phyloP scores from a whole-genome alignment of 2,329 filamentous ascomycete species.

The Aspergillus sp. region DNA sequence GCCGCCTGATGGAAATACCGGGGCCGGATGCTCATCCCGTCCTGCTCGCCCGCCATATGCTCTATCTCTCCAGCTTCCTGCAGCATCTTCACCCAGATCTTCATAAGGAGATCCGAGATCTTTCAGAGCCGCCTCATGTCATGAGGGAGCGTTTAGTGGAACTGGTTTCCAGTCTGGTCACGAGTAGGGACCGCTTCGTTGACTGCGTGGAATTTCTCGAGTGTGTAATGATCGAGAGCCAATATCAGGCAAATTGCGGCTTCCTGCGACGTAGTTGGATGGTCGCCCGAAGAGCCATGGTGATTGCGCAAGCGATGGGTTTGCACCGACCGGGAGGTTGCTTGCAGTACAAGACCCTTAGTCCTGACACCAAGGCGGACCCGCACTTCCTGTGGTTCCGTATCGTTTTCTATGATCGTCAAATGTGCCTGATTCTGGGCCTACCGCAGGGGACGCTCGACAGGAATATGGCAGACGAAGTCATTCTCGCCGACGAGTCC shows the following conservation, averaged over 20 bases:
- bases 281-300: conserved; percentile 38
- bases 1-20: conserved; percentile 36
- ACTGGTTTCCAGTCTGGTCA: conserved; percentile 32
- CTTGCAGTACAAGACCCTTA: conserved; percentile 19
- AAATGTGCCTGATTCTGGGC: conserved; percentile 44
- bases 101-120: background rate
- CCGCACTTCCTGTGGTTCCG: conserved; percentile 38
- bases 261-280: conserved; percentile 45
- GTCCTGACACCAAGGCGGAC: conserved; percentile 26
- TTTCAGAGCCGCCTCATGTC: background rate
- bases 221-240: conserved; percentile 44
- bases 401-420: conserved; percentile 39
- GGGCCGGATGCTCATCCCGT: conserved; percentile 47
- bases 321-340: conserved; percentile 28
- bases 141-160: conserved; percentile 17
- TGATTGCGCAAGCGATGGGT: conserved; percentile 44
- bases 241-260: conserved; percentile 42
- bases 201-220: conserved; percentile 42
- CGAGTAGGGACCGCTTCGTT: conserved; percentile 41
- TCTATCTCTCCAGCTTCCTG: conserved; percentile 49
- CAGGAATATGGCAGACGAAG: background rate
- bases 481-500: background rate
- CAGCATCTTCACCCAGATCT: conserved; percentile 41
- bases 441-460: conserved; percentile 34
- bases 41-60: conserved; percentile 49